These are phyloP conservation scores for Fusarium pseudocircinatum DNA, from an alignment of 2,329 filamentous ascomycete genomes.

Conservation along the genomic window DNA sequence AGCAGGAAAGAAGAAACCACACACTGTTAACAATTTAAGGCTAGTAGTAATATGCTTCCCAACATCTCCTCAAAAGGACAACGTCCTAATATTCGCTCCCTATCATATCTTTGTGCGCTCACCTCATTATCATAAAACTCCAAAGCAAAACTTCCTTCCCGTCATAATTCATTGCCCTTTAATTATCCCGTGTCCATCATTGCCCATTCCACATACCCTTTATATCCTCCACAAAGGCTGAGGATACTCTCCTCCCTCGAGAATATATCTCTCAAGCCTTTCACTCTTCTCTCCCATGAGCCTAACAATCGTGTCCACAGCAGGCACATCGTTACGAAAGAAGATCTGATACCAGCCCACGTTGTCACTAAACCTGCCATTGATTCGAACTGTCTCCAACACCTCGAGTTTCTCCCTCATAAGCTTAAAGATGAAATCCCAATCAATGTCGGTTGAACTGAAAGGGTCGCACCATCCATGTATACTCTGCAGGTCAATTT, in stretches of 20 bases:
- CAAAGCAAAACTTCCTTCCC: background rate
- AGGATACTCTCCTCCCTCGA: constrained; percentile 34
- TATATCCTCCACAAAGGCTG: constrained; percentile 13
- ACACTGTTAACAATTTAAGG: background rate
- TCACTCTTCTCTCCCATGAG: background rate
- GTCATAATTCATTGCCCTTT: background rate
- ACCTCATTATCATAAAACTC: background rate
- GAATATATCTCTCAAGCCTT: constrained; percentile 25
- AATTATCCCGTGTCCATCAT: background rate
- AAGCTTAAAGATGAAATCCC: constrained; percentile 29
- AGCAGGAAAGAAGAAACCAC: background rate
- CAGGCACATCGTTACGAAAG: background rate
- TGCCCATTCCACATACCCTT: background rate
- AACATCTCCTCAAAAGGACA: background rate
- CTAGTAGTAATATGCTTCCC: background rate
- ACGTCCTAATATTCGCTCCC: background rate
- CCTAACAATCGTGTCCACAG: background rate
- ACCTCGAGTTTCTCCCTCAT: constrained; percentile 14
- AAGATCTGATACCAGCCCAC: constrained; percentile 28
- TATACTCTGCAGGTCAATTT: constrained; percentile 12
- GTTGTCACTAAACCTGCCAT: constrained; percentile 20
- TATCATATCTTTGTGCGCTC: background rate
- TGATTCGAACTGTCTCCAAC: constrained; percentile 12
- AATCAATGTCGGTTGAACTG: constrained; percentile 10
- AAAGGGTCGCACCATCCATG: constrained; percentile 12